phyloP scores from a whole-genome alignment of 2,329 filamentous ascomycete species.

The Trichoderma brevicompactum region DNA sequence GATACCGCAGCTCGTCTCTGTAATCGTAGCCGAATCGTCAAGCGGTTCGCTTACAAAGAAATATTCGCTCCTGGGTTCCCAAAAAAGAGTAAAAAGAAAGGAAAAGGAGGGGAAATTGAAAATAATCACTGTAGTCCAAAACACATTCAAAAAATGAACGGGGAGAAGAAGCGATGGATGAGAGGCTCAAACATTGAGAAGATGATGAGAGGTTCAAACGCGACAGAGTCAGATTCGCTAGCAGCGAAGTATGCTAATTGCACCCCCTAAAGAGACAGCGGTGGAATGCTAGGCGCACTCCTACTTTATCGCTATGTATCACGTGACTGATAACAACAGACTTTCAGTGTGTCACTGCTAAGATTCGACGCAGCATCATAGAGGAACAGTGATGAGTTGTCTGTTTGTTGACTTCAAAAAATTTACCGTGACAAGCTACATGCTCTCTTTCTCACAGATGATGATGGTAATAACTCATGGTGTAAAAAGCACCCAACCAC shows the following conservation, averaged over 20 bases:
- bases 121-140: not conserved
- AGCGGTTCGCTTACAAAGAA: not conserved
- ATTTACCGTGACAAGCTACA: no score
- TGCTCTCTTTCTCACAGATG: no score
- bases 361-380: not conserved
- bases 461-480: not conserved
- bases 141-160: not conserved
- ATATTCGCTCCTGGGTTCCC: not conserved
- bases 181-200: not conserved
- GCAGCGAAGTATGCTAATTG: not conserved
- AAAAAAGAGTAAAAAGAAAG: not conserved
- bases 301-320: not conserved
- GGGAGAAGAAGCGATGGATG: not conserved
- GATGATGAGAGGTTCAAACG: not conserved
- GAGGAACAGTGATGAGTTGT: no score
- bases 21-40: not conserved
- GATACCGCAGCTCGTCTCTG: no score
- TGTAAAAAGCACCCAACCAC: not conserved
- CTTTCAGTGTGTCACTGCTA: not conserved
- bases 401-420: no score
- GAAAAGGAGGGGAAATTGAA: not conserved
- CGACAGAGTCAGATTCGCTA: conserved; percentile 5
- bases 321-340: not conserved
- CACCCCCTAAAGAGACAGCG: not conserved
- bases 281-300: not conserved